Base-by-base conservation (phyloP, 169 alveolate species). In the Plasmodium sp. region DNA sequence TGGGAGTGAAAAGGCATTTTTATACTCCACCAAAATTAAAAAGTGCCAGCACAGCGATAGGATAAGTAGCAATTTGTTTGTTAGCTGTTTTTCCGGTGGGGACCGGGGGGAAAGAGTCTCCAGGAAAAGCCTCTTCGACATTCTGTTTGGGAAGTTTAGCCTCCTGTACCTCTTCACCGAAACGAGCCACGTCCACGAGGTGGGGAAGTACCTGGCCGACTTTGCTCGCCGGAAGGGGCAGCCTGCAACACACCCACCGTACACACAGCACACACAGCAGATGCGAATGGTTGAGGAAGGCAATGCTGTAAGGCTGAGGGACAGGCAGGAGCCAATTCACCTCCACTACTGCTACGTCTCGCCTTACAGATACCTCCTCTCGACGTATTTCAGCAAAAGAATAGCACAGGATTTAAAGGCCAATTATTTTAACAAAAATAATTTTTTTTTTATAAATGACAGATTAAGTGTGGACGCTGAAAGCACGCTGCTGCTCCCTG, bases 321-420 rank as follows among this genome's bases (percentile, higher is more conserved):
- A 84, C 33, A 43, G 79, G 16, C 51, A 72, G 80, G n/a, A 84
- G 48, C 62, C 93, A 18, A 84, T 84, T 14, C 41, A 84, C 58
- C 27, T 84, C 36, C 48, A 73, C 80, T 84, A 84, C 80, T 73
- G 93, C 27, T 84, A 84, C 62, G 74, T 84, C 9, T 74, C 93
- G 18, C 84, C 84, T 6, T 84, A 84, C 56, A 84, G 79, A 16
- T 84, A 73, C 41, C 14, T 84, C 16, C 36, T 84, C 12, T 84
- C 93, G n/a, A 51, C 67, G 1, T 74, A 84, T 56, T 84, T 73
- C 31, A 84, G 84, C 51, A 84, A 45, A 73, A 84, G 51, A 73
- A 73, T 74, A 48, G 81, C 79, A 7, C 45, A 27, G 56, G 36
- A 74, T 84, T 84, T 84, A 74, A 84, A 39, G 18, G 34, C 7